Evolutionary conservation across 2,329 filamentous ascomycete genomes (phyloP), one percentile per base, ranked within the genome.

Genomic region (Penicillium olsonii): DNA sequence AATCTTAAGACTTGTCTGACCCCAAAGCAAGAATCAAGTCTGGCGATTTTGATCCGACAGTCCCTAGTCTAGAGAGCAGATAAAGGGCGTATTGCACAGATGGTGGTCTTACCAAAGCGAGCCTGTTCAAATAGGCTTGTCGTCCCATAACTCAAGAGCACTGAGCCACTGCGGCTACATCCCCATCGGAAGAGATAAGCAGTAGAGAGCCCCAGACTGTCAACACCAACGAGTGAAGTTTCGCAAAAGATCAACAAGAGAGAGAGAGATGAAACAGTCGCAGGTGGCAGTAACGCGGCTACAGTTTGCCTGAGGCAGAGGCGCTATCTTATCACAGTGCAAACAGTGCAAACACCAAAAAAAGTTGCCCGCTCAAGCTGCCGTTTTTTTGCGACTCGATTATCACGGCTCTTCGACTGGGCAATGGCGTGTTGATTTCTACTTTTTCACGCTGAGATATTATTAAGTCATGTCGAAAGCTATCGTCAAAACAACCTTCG

Each of bases 401-500:
- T 35, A 42, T 48, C 52, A 44, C 48, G 43, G 51, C 47, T 53
- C 53, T 48, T 45, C 19, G 48, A 52, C 45, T 56, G 52, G 48
- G 45, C 37, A 45, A 50, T 50, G 54, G 50, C 51, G 57, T 54
- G 50, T 43, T 58, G 41, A 45, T 29, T 52, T 49, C 12, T 42
- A 20, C 8, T 41, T 49, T 46, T 38, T 48, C 43, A 48, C 45
- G 45, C 45, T 40, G 45, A 48, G 44, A 52, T 48, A 45, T 54
- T 46, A 51, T 40, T 51, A 38, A 49, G 59, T 55, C 42, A 74
- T 74, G 60, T 81, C 80, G 64, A 79, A 80, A 69, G 72, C 79
- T 53, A 75, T 75, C 34, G 71, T 80, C 61, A 95, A 91, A 78
- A 96, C 91, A 50, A 96, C 92, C 3, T 99, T 96, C 70, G 89